phyloP scores from a whole-genome alignment of 2,329 filamentous ascomycete genomes.

The Neurospora sp. region DNA sequence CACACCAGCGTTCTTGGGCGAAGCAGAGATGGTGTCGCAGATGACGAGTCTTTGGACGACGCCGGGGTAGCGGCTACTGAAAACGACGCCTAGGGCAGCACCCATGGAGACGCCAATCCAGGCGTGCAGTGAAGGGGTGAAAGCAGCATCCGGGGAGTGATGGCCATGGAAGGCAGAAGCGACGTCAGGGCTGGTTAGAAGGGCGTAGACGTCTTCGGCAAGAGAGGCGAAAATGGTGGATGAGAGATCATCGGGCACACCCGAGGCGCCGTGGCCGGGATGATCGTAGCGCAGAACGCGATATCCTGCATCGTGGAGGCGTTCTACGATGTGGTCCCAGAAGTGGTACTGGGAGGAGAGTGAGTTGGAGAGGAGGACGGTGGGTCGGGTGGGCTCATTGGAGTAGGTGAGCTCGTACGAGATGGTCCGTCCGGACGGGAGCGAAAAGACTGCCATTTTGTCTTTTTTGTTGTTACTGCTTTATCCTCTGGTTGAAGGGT shows the following conservation, averaged over 20 bases:
- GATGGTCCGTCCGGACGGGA: neutral
- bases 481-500: neutral
- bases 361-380: constrained; percentile 31
- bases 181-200: constrained; percentile 25
- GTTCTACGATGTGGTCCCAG: constrained; percentile 31
- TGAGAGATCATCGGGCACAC: constrained; percentile 22
- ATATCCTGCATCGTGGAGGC: constrained; percentile 26
- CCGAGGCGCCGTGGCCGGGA: constrained; percentile 32
- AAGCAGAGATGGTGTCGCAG: constrained; percentile 31
- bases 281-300: constrained; percentile 34
- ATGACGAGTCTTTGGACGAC: constrained; percentile 28
- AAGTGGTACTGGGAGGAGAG: constrained; percentile 26
- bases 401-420: constrained; percentile 1
- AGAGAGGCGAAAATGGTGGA: constrained; percentile 30
- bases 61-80: constrained; percentile 28
- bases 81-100: constrained; percentile 30
- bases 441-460: neutral
- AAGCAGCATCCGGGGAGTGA: neutral
- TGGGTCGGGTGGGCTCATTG: neutral
- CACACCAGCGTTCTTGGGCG: constrained; percentile 26
- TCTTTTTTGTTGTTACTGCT: neutral
- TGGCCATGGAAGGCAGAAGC: constrained; percentile 4
- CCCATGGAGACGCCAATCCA: constrained; percentile 39
- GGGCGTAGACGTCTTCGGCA: constrained; percentile 26
- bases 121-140: constrained; percentile 19